Percentiles rank a stretch among this genome's conserved stretches.
These are phyloP conservation scores for Pleurotus djamor DNA, from an alignment of 768 basidiomycete species.

Conservation along the genomic window DNA sequence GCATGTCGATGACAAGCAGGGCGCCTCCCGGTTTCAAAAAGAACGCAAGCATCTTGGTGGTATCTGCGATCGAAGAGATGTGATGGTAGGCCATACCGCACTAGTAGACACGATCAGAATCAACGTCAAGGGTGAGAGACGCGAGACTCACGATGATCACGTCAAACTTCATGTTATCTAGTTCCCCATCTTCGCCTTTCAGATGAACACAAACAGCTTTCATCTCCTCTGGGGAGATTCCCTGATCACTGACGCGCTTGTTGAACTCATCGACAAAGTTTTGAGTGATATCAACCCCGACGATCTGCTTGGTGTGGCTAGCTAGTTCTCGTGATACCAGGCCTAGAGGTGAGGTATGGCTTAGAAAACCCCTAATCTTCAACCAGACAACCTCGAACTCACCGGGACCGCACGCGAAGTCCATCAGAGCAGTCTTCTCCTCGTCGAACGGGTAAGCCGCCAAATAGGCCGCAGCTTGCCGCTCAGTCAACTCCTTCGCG, in stretches of 20 bases:
- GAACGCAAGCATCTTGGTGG: conserved; percentile 49
- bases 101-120: conserved; percentile 24
- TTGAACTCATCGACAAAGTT: conserved; percentile 70
- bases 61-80: conserved; percentile 44
- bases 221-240: conserved; percentile 66
- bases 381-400: too few species aligned
- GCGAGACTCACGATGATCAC: conserved; percentile 57
- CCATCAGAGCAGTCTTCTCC: conserved; percentile 57
- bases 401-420: conserved; percentile 79
- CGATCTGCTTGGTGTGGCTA: conserved; percentile 55
- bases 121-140: neutral
- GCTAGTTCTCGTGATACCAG: conserved; percentile 61
- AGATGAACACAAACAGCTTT: conserved; percentile 53
- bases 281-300: conserved; percentile 78
- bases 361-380: too few species aligned
- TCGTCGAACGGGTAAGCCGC: conserved; percentile 49
- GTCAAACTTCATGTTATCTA: conserved; percentile 61
- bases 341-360: conserved; percentile 34
- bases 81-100: conserved; percentile 70
- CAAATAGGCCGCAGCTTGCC: conserved; percentile 33
- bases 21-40: conserved; percentile 63
- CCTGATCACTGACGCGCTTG: conserved; percentile 52
- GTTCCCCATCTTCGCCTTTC: conserved; percentile 42
- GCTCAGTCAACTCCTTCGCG: conserved; percentile 23
- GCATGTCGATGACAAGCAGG: conserved; percentile 55